Evolutionary conservation across 2,329 filamentous ascomycete species (phyloP).

Genomic region (Trichoderma pleuroti): DNA sequence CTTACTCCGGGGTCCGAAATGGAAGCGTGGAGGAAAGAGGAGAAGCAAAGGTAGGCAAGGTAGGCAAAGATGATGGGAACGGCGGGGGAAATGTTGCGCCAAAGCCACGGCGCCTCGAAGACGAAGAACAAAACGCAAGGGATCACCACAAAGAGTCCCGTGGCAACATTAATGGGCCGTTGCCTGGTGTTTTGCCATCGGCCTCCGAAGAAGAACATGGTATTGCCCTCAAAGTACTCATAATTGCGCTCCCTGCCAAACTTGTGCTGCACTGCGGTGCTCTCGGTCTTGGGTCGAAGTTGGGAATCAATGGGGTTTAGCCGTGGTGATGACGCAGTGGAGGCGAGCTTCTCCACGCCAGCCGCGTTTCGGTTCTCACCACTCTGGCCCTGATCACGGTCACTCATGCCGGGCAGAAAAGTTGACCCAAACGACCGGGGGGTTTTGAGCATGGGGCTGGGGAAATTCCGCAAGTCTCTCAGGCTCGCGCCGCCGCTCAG

Average conservation of each 20-base stretch:
- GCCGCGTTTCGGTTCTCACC: slow-evolving; percentile 55
- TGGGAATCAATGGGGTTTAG: slow-evolving; percentile 48
- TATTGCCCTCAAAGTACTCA: slow-evolving; percentile 93
- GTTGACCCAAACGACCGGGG: slow-evolving; percentile 73
- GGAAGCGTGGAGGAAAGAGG: slow-evolving; percentile 91
- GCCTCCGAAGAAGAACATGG: slow-evolving; percentile 81
- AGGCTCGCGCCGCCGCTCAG: slow-evolving; percentile 60
- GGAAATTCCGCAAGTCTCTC: slow-evolving; percentile 47
- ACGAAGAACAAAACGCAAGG: slow-evolving; percentile 80
- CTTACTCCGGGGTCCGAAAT: slow-evolving; percentile 88
- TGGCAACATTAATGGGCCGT: slow-evolving; percentile 83
- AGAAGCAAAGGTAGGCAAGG: slow-evolving; percentile 83
- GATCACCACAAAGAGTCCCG: slow-evolving; percentile 73
- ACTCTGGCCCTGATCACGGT: slow-evolving; percentile 38
- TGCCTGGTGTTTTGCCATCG: slow-evolving; percentile 84
- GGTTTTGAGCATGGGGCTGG: slow-evolving; percentile 63
- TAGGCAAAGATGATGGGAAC: slow-evolving; percentile 90
- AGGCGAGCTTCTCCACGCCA: slow-evolving; percentile 80
- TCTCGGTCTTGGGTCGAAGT: slow-evolving; percentile 21
- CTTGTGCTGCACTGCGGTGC: slow-evolving; percentile 29
- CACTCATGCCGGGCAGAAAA: slow-evolving; percentile 61
- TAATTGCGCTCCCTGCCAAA: slow-evolving; percentile 58
- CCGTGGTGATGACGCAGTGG: slow-evolving; percentile 74
- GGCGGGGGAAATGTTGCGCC: slow-evolving; percentile 81
- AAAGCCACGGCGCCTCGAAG: slow-evolving; percentile 80